Conservation (phyloP, 2,329 filamentous ascomycete species). For the Biscogniauxia mediterranea region DNA sequence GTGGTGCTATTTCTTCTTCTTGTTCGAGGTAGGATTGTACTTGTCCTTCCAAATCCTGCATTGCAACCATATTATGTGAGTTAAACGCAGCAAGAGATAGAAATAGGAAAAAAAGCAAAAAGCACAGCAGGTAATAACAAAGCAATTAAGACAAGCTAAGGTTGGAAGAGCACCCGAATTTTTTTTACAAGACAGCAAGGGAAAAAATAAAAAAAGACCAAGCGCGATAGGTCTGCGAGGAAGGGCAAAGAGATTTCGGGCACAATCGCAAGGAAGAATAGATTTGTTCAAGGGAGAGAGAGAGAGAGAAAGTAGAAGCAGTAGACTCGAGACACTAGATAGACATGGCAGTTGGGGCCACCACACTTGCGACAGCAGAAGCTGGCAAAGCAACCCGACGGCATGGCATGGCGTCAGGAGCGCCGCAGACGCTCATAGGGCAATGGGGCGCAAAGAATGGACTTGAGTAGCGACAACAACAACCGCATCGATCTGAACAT, state of each 20-base stretch:
- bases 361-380: constrained; percentile 16
- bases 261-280: not conserved
- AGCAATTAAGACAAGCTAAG: not conserved
- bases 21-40: constrained; percentile 58
- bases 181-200: not conserved
- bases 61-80: constrained; percentile 27
- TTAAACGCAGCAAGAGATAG: constrained; percentile 11
- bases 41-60: constrained; percentile 98
- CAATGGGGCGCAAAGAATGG: constrained; percentile 4
- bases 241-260: not conserved
- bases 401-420: constrained; percentile 7
- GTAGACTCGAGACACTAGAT: not conserved
- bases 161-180: not conserved
- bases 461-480: constrained; percentile 3
- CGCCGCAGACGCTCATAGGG: constrained; percentile 11
- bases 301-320: not conserved
- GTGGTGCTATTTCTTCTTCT: constrained; percentile 39
- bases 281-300: not conserved
- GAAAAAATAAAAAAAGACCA: not conserved
- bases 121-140: not conserved
- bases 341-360: constrained; percentile 1
- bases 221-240: not conserved
- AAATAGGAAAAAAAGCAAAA: constrained; percentile 6
- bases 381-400: constrained; percentile 20
- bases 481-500: constrained; percentile 3